Percentiles rank a stretch among this genome's conserved stretches.
These are phyloP conservation scores for Cyclotella kingstonii DNA, from an alignment of 108 stramenopile genomes.

Conservation along the genomic window DNA sequence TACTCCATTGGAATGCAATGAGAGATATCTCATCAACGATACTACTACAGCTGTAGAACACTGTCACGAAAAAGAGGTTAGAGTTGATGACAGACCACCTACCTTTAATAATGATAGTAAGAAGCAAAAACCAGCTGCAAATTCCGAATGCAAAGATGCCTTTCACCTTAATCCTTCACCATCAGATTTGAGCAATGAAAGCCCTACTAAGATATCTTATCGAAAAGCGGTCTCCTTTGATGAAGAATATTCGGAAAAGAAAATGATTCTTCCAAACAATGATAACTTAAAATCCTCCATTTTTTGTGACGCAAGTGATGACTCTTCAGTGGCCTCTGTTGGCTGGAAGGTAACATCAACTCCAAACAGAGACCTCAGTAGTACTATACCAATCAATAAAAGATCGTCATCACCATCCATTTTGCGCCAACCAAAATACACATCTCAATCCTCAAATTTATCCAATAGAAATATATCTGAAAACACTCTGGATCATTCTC, in stretches of 20 bases:
- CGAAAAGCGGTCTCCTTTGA: conserved; percentile 3
- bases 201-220: background rate
- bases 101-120: too few relatives aligned
- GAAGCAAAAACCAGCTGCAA: background rate
- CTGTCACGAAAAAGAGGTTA: too few relatives aligned
- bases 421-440: conserved; percentile 7
- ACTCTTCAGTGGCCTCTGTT: conserved; percentile 13
- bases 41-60: too few relatives aligned
- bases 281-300: background rate
- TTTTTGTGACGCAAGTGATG: background rate
- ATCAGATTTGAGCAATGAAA: too few relatives aligned
- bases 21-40: too few relatives aligned
- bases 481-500: background rate
- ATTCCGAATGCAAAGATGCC: too few relatives aligned
- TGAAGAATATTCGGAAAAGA: background rate
- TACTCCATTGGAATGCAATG: too few relatives aligned
- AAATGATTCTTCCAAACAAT: background rate
- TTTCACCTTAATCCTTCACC: too few relatives aligned
- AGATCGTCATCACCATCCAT: conserved; percentile 7
- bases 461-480: conserved; percentile 4
- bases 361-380: background rate
- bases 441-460: background rate
- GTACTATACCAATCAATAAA: background rate
- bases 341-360: conserved; percentile 6
- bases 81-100: too few relatives aligned